Percentiles rank a stretch among this genome's conserved stretches.
These are phyloP conservation scores for Obba rivulosa DNA, from an alignment of 768 basidiomycete genomes.

Conservation along the genomic window DNA sequence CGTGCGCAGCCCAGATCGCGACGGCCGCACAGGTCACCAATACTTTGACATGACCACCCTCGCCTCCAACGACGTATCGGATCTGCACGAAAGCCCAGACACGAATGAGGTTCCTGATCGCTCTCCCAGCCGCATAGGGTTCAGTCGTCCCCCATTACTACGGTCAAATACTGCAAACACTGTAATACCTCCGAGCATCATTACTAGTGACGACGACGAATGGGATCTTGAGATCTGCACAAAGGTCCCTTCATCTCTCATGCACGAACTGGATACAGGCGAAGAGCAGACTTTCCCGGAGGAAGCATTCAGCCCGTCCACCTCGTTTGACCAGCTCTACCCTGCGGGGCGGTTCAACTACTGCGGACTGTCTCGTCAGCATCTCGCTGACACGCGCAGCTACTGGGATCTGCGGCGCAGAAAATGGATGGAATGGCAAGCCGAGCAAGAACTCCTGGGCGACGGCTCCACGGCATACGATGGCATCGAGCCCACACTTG, in stretches of 20 bases:
- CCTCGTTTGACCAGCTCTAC: slow-evolving; percentile 2
- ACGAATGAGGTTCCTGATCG: neutral
- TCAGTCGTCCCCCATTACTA: slow-evolving; percentile 7
- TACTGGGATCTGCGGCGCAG: neutral
- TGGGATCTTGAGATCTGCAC: slow-evolving; percentile 3
- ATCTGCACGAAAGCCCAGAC: too few species aligned
- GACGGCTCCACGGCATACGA: neutral
- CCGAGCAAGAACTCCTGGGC: neutral
- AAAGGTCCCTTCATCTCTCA: slow-evolving; percentile 2
- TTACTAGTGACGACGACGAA: slow-evolving; percentile 6
- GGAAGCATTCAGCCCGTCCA: neutral
- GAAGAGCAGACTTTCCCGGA: slow-evolving; percentile 2
- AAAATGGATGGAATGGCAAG: neutral
- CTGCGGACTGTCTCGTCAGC: slow-evolving; percentile 3
- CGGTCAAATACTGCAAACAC: neutral
- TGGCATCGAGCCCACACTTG: too few species aligned
- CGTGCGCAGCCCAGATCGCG: too few species aligned
- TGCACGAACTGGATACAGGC: neutral
- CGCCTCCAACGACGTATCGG: too few species aligned
- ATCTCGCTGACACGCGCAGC: neutral
- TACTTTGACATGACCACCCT: too few species aligned
- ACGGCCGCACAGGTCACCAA: too few species aligned
- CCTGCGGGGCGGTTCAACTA: slow-evolving; percentile 3
- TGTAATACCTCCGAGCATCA: neutral
- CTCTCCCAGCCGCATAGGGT: slow-evolving; percentile 10